A percentile compares a stretch with the other conserved stretches of the same genome.
phyloP scores from a whole-genome alignment of 2,329 filamentous ascomycete genomes.

The Acrocalymma vagum region DNA sequence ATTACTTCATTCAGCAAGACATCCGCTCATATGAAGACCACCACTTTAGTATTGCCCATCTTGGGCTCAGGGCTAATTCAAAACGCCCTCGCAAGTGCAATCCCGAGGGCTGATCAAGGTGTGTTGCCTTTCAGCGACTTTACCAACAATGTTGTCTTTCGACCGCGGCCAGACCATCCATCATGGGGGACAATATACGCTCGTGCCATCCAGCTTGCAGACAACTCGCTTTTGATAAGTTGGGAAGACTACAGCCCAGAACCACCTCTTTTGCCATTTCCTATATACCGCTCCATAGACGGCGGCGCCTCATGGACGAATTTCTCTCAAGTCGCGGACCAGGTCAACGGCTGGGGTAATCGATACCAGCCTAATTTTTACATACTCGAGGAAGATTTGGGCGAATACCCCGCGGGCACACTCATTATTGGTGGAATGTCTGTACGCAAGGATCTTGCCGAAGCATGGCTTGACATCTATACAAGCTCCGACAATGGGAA shows the following conservation, averaged over 20 bases:
- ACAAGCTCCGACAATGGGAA: slow-evolving; percentile 4
- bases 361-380: slow-evolving; percentile 53
- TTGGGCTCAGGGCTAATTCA: too few relatives aligned
- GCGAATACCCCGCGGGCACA: slow-evolving; percentile 4
- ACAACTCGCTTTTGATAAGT: slow-evolving; percentile 51
- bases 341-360: slow-evolving; percentile 68
- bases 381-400: slow-evolving; percentile 1
- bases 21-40: too few relatives aligned
- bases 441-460: slow-evolving; percentile 58
- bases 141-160: slow-evolving; percentile 41
- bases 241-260: slow-evolving; percentile 58
- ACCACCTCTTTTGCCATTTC: slow-evolving; percentile 40
- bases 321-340: slow-evolving; percentile 68
- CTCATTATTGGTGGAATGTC: slow-evolving; percentile 52
- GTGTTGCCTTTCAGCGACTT: slow-evolving; percentile 15
- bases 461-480: slow-evolving; percentile 10
- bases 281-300: slow-evolving; percentile 52
- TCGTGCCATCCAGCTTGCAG: slow-evolving; percentile 51
- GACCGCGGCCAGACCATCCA: slow-evolving; percentile 46
- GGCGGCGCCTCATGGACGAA: slow-evolving; percentile 62
- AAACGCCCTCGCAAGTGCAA: too few relatives aligned
- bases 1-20: too few relatives aligned
- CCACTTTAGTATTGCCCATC: too few relatives aligned
- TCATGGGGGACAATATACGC: slow-evolving; percentile 55
- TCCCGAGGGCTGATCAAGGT: too few relatives aligned